Evolutionary conservation across 2,329 filamentous ascomycete genomes (phyloP).

Genomic region (Nothophoma quercina): DNA sequence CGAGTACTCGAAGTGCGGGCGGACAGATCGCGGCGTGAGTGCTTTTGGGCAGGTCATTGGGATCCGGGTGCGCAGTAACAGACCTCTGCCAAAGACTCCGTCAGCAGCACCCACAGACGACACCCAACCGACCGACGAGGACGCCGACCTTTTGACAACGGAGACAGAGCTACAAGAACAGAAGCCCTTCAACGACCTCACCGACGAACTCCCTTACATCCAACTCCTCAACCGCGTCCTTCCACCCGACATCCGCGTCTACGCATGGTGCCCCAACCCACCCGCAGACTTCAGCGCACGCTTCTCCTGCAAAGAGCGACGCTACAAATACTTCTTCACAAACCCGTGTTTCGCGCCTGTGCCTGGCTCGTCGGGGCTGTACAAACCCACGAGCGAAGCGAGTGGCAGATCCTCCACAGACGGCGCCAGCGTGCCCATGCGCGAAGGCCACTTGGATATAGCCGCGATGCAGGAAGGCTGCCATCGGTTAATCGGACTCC

Average conservation of each 20-base stretch:
- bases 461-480: constrained; percentile 85
- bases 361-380: constrained; percentile 62
- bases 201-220: constrained; percentile 84
- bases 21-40: constrained; percentile 92
- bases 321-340: constrained; percentile 98
- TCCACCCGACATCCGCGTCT: constrained; percentile 84
- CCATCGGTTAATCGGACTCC: constrained; percentile 77
- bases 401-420: constrained; percentile 19
- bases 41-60: constrained; percentile 96
- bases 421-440: constrained; percentile 21
- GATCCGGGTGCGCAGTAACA: constrained; percentile 80
- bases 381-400: no score
- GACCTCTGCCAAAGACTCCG: constrained; percentile 61
- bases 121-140: constrained; percentile 1
- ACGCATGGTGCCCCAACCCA: constrained; percentile 90
- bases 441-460: constrained; percentile 81
- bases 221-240: constrained; percentile 85
- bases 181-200: constrained; percentile 68
- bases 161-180: constrained; percentile 25
- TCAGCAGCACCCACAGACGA: constrained; percentile 16
- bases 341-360: constrained; percentile 83
- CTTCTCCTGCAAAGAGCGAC: constrained; percentile 89
- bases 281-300: constrained; percentile 85
- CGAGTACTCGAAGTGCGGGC: constrained; percentile 93
- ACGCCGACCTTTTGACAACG: background rate